Evolutionary conservation across 2,329 filamentous ascomycete genomes (phyloP), one percentile per base, ranked within the genome.

Genomic region (Dendryphion nanum): DNA sequence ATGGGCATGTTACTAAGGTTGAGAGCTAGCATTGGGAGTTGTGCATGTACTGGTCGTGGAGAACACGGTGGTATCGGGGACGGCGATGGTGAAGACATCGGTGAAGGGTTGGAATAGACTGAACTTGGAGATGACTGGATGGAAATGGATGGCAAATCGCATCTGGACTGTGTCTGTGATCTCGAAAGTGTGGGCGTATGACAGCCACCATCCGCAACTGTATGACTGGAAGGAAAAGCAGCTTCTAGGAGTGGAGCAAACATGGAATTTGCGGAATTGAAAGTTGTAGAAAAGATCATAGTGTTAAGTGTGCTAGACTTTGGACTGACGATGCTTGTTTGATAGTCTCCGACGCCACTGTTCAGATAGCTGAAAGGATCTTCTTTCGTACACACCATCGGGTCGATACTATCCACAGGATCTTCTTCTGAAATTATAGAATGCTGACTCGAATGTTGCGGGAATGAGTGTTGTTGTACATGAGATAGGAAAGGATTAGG

Each of bases 341-440:
- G n/a, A n/a, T n/a, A n/a, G n/a, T n/a, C n/a, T n/a, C n/a, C n/a
- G 26, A 52, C 49, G 24, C 38, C 40, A 35, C 41, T 52, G 29
- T 48, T 55, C 17, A 57, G 41, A 20, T 42, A 40, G 14, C 28
- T 43, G 32, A 55, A 58, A 5, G 42, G 31, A 31, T 57, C 50
- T n/a, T n/a, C n/a, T 30, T 51, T 59, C 21, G 39, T 58, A 3
- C 60, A 35, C 2, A 59, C 35, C 10, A 53, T 40, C 14, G 59
- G 57, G 21, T 59, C 45, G 20, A 61, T 61, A 6, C 50, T 60
- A 5, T 56, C 49, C 3, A 44, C 17, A 1, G 37, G 19, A 16
- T 19, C 31, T 21, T 51, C 51, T 37, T 59, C 55, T 14, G 45
- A 47, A 31, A 67, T 64, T 0, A 47, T 42, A 13, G 58, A 63